These are phyloP conservation scores for Solanum ossicruentum DNA, from an alignment of 257 asterid species.

Conservation along the genomic window DNA sequence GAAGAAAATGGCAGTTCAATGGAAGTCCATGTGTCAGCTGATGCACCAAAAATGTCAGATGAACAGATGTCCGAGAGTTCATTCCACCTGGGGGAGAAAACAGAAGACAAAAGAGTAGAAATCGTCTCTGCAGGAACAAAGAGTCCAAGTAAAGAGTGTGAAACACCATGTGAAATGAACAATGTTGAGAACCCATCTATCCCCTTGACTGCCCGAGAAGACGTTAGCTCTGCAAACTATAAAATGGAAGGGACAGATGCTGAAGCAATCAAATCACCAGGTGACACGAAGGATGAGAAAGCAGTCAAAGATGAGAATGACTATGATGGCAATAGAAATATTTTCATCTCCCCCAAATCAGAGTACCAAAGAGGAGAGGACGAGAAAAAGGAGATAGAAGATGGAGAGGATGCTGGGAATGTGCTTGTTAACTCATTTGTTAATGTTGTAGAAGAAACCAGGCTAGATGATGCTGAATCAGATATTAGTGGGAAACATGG, in stretches of 20 bases:
- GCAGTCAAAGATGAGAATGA: background rate
- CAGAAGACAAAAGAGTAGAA: background rate
- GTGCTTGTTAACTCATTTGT: background rate
- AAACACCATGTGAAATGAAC: background rate
- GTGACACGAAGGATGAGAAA: background rate
- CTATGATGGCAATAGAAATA: background rate
- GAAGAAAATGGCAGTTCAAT: conserved; percentile 1
- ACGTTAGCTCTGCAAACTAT: background rate
- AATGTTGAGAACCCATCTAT: background rate
- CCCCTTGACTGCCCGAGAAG: background rate
- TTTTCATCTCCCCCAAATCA: background rate
- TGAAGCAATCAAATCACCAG: background rate
- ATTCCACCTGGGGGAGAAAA: background rate
- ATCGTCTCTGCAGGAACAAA: background rate
- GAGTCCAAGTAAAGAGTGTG: background rate
- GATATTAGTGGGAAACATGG: background rate
- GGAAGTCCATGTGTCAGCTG: background rate
- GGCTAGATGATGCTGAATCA: background rate
- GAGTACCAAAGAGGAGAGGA: background rate
- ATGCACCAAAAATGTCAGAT: background rate
- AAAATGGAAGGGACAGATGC: background rate
- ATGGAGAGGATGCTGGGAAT: background rate
- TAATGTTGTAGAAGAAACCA: background rate
- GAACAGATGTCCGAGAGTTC: background rate
- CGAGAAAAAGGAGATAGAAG: background rate